Evolutionary conservation across 768 basidiomycete genomes (phyloP), one percentile per base, ranked within the genome.

Genomic region (Serpula lacrymans): DNA sequence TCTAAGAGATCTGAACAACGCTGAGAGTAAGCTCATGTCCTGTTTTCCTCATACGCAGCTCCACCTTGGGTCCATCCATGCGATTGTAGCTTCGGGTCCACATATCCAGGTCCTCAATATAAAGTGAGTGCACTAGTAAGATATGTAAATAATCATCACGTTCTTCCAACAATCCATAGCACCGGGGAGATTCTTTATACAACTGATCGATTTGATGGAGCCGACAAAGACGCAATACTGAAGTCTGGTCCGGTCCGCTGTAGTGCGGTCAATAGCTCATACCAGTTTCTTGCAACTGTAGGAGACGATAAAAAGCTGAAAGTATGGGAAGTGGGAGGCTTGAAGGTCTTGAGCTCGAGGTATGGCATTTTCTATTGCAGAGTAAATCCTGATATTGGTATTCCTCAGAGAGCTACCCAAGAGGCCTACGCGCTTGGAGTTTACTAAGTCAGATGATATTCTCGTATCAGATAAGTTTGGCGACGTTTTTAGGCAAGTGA

Each of bases 391-490:
- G 6, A 13, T 18, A 5, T 21, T 24, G 39, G 2, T 33, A 29
- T 32, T 39, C 28, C 35, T 39, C 39, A 93, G 94, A 33, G 83
- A 88, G 46, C 69, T 94, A 2, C 82, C 87, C 0, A 97, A 97
- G 64, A 83, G 84, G 44, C 80, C 89, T 0, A 92, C 90, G 0
- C 69, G 69, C 2, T 55, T 96, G 20, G 58, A 63, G 0, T 81
- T 96, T 50, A 80, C 83, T 0, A 63, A 55, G 4, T 72, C 82
- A 31, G 75, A 73, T 0, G 80, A 74, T 1, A 81, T 99, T 43
- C 59, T 97, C 2, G 79, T 89, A 10, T 80, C 90, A 2, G 95
- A 99, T 64, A 97, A 96, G 63, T 94, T 96, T 47, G 95, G 95
- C 0, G 95, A 97, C 55, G 76, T 95, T 28, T 95, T 92, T 65